Evolutionary conservation across 352 stramenopile species (phyloP).

Genomic region (Phytophthora litchii): DNA sequence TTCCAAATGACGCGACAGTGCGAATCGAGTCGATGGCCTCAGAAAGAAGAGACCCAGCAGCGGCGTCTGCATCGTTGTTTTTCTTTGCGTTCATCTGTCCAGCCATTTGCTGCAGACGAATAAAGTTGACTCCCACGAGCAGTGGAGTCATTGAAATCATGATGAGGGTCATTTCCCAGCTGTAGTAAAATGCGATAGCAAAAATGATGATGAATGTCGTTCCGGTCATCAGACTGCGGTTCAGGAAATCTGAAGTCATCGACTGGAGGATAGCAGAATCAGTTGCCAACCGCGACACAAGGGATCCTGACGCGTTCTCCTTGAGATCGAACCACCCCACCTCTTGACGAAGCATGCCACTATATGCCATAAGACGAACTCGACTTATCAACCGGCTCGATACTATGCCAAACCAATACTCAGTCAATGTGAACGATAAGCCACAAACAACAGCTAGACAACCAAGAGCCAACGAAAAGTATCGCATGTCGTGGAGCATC

Average conservation of each 20-base stretch:
- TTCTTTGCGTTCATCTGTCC: conserved; percentile 44
- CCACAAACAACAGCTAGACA: conserved; percentile 46
- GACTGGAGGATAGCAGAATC: conserved; percentile 80
- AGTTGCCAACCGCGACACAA: conserved; percentile 67
- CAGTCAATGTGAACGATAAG: conserved; percentile 40
- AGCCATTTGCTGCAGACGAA: conserved; percentile 47
- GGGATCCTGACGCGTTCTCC: conserved; percentile 34
- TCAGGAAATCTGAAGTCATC: conserved; percentile 74
- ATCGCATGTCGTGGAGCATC: conserved; percentile 42
- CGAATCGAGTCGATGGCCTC: conserved; percentile 61
- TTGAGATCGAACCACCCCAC: conserved; percentile 28
- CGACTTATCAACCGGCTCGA: conserved; percentile 54
- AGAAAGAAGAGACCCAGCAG: conserved; percentile 43
- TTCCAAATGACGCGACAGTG: conserved; percentile 55
- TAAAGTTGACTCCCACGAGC: conserved; percentile 44
- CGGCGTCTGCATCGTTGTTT: conserved; percentile 46
- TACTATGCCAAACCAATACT: conserved; percentile 63
- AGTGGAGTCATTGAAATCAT: conserved; percentile 33
- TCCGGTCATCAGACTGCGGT: conserved; percentile 53
- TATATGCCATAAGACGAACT: conserved; percentile 50
- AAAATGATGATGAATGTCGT: conserved; percentile 64
- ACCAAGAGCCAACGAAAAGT: conserved; percentile 31
- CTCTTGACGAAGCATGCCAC: conserved; percentile 57
- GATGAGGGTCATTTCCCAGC: conserved; percentile 66
- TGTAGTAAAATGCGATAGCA: conserved; percentile 51